phyloP scores from a whole-genome alignment of 1,284 basidiomycete species.

The Cryptococcus sp. region DNA sequence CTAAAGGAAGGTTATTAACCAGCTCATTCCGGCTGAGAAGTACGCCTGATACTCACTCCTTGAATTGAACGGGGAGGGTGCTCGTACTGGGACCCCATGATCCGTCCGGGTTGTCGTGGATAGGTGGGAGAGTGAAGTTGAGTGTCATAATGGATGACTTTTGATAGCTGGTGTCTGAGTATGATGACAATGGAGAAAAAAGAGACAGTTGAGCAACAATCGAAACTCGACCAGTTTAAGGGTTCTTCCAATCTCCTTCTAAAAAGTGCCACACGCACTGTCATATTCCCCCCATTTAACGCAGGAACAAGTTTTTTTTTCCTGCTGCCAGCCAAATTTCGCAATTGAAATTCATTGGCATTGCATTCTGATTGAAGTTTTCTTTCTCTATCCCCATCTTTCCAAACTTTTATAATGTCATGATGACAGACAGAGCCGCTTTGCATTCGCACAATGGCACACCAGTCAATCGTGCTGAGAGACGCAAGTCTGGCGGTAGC shows the following conservation, averaged over 20 bases:
- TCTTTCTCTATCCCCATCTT: conserved; percentile 3
- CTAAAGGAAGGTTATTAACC: conserved; percentile 27
- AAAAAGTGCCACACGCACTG: background rate
- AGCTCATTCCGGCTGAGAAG: background rate
- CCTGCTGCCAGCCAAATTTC: background rate
- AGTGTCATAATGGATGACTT: conserved; percentile 36
- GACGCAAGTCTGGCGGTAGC: conserved; percentile 3
- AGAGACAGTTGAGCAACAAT: conserved; percentile 1
- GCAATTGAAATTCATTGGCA: conserved; percentile 1
- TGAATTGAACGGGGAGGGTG: conserved; percentile 50
- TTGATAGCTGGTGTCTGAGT: conserved; percentile 3
- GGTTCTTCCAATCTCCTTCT: background rate
- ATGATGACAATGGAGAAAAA: conserved; percentile 2
- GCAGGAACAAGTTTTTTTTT: background rate
- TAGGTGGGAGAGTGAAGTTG: conserved; percentile 51
- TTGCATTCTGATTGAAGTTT: background rate
- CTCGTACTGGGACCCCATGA: conserved; percentile 54
- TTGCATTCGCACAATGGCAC: conserved; percentile 7
- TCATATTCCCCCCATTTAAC: conserved; percentile 2
- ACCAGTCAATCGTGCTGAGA: conserved; percentile 2
- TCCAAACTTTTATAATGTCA: conserved; percentile 8
- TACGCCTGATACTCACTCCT: conserved; percentile 44
- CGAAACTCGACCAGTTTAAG: background rate
- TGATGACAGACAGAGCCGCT: conserved; percentile 23
- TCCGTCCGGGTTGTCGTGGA: conserved; percentile 54